Percentiles rank a stretch among this genome's conserved stretches.
phyloP scores from a whole-genome alignment of 2,329 filamentous ascomycete genomes.

The Apiospora kogelbergensis region DNA sequence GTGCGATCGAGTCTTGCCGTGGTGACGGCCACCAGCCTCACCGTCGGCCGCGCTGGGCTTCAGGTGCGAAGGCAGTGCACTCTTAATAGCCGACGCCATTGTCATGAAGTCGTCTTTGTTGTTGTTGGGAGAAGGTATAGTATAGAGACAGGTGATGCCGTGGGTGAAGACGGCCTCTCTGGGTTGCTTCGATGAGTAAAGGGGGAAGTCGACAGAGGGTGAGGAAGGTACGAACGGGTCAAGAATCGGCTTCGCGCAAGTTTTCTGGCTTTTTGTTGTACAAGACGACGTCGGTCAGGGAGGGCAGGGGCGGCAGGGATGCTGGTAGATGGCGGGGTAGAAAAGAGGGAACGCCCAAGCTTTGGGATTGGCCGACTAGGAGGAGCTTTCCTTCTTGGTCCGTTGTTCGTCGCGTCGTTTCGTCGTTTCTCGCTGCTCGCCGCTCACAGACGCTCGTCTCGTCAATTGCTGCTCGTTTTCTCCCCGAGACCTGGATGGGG shows the following conservation, averaged over 20 bases:
- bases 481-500: not conserved
- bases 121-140: conserved; percentile 3
- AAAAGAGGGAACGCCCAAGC: conserved; percentile 9
- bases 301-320: not conserved
- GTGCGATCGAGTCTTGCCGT: conserved; percentile 83
- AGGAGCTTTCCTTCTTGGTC: not conserved
- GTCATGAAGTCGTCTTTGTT: conserved; percentile 21
- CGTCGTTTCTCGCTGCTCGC: not conserved
- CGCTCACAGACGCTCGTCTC: too few relatives aligned
- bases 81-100: conserved; percentile 72
- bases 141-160: not conserved
- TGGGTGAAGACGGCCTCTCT: not conserved
- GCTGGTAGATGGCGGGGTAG: conserved; percentile 7
- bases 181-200: not conserved
- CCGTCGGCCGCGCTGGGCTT: conserved; percentile 57
- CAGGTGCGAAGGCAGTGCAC: conserved; percentile 80
- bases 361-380: not conserved
- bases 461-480: too few relatives aligned
- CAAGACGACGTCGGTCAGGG: conserved; percentile 7
- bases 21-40: conserved; percentile 64
- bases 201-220: not conserved
- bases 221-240: not conserved
- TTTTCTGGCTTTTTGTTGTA: conserved; percentile 8
- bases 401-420: not conserved
- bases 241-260: not conserved